Percentiles rank a stretch among this genome's conserved stretches.
These are phyloP conservation scores for Tylopilus subfusipes DNA, from an alignment of 768 basidiomycete genomes.

Conservation along the genomic window DNA sequence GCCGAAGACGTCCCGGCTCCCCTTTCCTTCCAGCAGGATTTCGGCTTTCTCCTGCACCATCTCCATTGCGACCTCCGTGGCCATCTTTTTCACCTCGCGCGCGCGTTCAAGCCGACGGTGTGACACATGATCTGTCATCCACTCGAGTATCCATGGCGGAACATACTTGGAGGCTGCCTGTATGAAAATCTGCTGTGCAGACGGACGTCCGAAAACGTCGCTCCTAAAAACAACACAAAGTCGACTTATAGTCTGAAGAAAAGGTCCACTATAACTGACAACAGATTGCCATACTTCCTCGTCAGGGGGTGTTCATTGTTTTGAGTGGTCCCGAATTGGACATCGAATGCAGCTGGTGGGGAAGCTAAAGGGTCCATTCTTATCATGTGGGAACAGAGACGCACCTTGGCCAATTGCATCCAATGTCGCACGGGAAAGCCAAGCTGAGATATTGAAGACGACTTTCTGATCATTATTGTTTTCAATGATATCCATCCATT, in stretches of 20 bases:
- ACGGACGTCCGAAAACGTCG: conserved; percentile 19
- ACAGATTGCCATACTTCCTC: conserved; percentile 6
- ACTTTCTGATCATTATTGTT: conserved; percentile 5
- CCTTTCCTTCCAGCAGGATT: conserved; percentile 8
- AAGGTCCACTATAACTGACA: conserved; percentile 7
- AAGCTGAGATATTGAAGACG: conserved; percentile 23
- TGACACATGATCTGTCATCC: conserved; percentile 28
- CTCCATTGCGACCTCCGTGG: conserved; percentile 8
- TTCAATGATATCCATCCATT: conserved; percentile 23
- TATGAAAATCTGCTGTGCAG: conserved; percentile 16
- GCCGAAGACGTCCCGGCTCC: conserved; percentile 15
- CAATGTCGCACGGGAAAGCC: conserved; percentile 43
- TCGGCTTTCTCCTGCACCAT: conserved; percentile 19
- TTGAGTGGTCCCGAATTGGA: conserved; percentile 36
- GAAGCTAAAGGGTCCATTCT: neutral
- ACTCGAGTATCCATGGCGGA: conserved; percentile 28
- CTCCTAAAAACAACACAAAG: neutral
- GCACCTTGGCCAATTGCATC: conserved; percentile 51
- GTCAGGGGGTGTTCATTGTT: conserved; percentile 11
- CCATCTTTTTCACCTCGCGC: conserved; percentile 7
- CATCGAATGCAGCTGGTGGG: conserved; percentile 46
- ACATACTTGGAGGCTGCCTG: conserved; percentile 12
- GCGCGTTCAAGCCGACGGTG: neutral
- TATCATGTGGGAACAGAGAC: neutral
- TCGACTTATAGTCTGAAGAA: neutral